Conservation (phyloP, 371 early-diverging fungal species). For the Syncephalastrum sp. region DNA sequence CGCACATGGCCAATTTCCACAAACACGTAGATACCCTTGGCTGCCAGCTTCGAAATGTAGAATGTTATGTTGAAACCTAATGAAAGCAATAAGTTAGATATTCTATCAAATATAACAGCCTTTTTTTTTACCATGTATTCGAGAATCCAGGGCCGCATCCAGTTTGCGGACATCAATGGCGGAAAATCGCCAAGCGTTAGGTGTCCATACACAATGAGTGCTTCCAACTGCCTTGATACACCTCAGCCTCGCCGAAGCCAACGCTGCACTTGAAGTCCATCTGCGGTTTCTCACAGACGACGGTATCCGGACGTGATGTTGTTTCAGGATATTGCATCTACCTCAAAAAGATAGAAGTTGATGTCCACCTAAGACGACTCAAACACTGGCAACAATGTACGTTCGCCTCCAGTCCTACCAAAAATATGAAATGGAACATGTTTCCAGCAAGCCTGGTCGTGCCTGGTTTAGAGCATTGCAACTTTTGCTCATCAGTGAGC, state of each 20-base stretch:
- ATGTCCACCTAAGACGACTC: too few relatives aligned
- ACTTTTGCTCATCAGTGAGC: too few relatives aligned
- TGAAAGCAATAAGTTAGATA: neutral
- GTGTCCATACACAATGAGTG: slow-evolving; percentile 15
- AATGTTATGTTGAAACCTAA: slow-evolving; percentile 7
- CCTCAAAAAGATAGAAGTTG: too few relatives aligned
- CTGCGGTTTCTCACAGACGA: too few relatives aligned
- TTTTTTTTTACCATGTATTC: slow-evolving; percentile 9
- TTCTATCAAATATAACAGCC: neutral
- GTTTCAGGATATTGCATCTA: too few relatives aligned
- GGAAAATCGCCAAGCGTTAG: slow-evolving; percentile 18
- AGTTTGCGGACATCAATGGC: slow-evolving; percentile 22
- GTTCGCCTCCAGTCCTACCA: too few relatives aligned
- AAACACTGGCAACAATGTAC: too few relatives aligned
- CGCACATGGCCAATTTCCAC: slow-evolving; percentile 11
- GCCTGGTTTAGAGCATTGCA: too few relatives aligned
- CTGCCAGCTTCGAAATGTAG: slow-evolving; percentile 1
- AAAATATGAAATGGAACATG: too few relatives aligned
- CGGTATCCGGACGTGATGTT: too few relatives aligned
- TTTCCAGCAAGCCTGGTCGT: too few relatives aligned
- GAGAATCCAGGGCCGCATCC: slow-evolving; percentile 9
- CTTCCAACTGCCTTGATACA: slow-evolving; percentile 12
- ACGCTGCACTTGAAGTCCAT: slow-evolving; percentile 2
- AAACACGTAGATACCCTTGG: slow-evolving; percentile 19
- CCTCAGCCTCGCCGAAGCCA: neutral